Base-by-base conservation (phyloP, 2,329 filamentous ascomycete species). In the Penicillium sclerotigenum region DNA sequence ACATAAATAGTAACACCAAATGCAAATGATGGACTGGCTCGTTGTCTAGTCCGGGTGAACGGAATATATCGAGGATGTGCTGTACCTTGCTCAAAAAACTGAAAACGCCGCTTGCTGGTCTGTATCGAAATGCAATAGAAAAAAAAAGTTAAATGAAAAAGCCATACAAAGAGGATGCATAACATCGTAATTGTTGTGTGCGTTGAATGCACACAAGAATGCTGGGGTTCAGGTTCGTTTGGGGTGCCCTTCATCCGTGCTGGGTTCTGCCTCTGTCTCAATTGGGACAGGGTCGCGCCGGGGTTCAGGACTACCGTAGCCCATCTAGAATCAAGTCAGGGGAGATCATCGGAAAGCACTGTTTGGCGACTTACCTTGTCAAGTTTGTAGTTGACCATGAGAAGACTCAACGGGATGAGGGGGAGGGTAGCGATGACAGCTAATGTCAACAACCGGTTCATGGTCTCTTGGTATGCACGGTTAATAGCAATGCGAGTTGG, bases 381-480 rank as follows among this genome's bases (percentile, higher is more conserved):
- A 18, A 87, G 75, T 57, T 77, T 79, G 64, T 84, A 83, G 66
- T 87, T 81, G 66, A 76, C 75, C 79, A 86, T 81, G n/a, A 79
- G 56, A 54, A 85, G 71, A 57, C 78, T 81, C 52, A 86, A 68
- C 6, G 82, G 75, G 37, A 87, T 72, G 22, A 87, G 75, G 2
- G 84, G 85, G 18, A 84, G 72, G 13, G 81, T 75, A 33, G 81
- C 78, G 52, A 80, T 74, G 10, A 84, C 71, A 2, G 83, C 82
- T 47, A 84, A 74, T 11, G 79, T 79, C 42, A 87, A 70, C 18
- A 87, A 74, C 57, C 79, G 80, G 28, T 79, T 79, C 82, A 87
- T 86, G 3, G 83, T 85, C 70, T 87, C 83, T 66, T 86, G 81
- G 59, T 89, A 89, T 1, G 84, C 81, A 33, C 77, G 77, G 56